Evolutionary conservation across 2,329 filamentous ascomycete genomes (phyloP).

Genomic region (Epichloe baconii): DNA sequence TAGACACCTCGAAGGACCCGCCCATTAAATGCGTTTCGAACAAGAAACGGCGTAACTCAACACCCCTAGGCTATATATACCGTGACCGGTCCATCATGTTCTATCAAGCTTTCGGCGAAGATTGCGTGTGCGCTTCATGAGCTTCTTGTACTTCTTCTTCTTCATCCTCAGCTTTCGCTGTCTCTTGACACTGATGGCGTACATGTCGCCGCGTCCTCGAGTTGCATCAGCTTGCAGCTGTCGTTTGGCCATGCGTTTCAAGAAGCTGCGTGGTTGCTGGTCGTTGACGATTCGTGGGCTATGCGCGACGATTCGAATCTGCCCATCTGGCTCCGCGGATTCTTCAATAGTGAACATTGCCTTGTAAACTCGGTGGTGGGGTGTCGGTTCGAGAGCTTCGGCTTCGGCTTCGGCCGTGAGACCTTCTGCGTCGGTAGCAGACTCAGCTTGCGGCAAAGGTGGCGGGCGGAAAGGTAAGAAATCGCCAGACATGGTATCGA

Average conservation of each 20-base stretch:
- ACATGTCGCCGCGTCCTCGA: constrained; percentile 45
- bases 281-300: constrained; percentile 44
- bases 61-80: constrained; percentile 15
- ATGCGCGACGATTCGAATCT: constrained; percentile 48
- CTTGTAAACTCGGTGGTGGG: constrained; percentile 45
- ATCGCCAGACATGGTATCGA: constrained; percentile 54
- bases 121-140: constrained; percentile 85
- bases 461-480: constrained; percentile 76
- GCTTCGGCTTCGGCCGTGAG: constrained; percentile 18
- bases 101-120: constrained; percentile 73
- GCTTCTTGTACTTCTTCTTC: constrained; percentile 99
- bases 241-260: constrained; percentile 56
- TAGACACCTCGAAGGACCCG: constrained; percentile 16
- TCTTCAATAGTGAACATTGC: constrained; percentile 56
- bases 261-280: constrained; percentile 40
- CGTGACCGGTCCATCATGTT: constrained; percentile 26
- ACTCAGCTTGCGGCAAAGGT: constrained; percentile 57
- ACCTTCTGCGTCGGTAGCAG: constrained; percentile 25
- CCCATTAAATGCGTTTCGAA: constrained; percentile 14
- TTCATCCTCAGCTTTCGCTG: constrained; percentile 98
- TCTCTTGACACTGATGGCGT: constrained; percentile 79
- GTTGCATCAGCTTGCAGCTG: constrained; percentile 46
- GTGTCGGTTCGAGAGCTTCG: constrained; percentile 21
- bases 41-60: constrained; percentile 11
- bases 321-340: constrained; percentile 44